These are phyloP conservation scores for Ceriops tagal DNA, from an alignment of 345 rosid genomes.

Conservation along the genomic window DNA sequence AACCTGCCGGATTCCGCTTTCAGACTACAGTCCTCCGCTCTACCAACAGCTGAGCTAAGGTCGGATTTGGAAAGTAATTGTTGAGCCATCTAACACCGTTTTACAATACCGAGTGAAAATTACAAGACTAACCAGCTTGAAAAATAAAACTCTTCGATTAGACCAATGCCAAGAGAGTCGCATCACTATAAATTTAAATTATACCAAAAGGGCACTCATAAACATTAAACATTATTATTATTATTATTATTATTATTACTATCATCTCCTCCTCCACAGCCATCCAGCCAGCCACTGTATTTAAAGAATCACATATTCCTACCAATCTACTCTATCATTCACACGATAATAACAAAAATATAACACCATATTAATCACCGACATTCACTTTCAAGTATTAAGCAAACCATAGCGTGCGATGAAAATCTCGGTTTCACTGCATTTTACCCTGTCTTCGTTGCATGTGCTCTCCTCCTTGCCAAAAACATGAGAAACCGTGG, in stretches of 20 bases:
- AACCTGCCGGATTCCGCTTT: conserved; percentile 32
- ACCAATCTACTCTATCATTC: conserved; percentile 21
- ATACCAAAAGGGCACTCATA: conserved; percentile 3
- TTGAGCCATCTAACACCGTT: too few relatives aligned
- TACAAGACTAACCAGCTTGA: too few relatives aligned
- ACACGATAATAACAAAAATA: conserved; percentile 11
- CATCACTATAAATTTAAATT: conserved; percentile 10
- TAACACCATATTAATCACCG: conserved; percentile 10
- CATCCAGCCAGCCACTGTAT: conserved; percentile 2
- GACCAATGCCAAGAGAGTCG: conserved; percentile 17
- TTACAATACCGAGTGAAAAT: background rate
- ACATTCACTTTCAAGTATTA: conserved; percentile 33
- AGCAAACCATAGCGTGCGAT: conserved; percentile 7
- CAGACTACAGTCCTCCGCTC: conserved; percentile 99
- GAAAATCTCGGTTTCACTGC: conserved; percentile 1
- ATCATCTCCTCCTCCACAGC: conserved; percentile 10
- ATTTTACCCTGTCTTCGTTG: conserved; percentile 35
- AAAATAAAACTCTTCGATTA: conserved; percentile 16
- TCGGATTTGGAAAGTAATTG: conserved; percentile 23
- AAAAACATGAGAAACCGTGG: conserved; percentile 71
- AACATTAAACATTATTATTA: conserved; percentile 8
- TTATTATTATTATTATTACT: too few relatives aligned
- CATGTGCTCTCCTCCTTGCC: conserved; percentile 49
- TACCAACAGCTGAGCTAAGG: conserved; percentile 99
- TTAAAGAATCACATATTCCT: conserved; percentile 7